These are phyloP conservation scores for Microdochium bolleyi DNA, from an alignment of 2,329 filamentous ascomycete species.

Conservation along the genomic window DNA sequence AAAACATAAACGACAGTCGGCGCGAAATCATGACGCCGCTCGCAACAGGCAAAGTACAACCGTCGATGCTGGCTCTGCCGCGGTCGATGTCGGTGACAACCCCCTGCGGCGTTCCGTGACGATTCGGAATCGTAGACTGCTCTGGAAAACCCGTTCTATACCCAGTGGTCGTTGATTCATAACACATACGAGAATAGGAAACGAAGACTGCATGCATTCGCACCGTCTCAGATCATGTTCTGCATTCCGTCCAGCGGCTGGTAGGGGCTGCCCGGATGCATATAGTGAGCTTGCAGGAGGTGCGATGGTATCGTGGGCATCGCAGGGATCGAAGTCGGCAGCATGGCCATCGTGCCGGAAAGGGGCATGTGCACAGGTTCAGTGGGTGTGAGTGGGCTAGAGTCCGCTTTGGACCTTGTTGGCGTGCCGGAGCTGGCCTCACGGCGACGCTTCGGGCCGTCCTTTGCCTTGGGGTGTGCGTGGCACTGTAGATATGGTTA, in stretches of 20 bases:
- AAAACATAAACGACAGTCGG: too few species aligned
- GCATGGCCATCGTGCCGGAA: constrained; percentile 23
- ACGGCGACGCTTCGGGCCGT: constrained; percentile 59
- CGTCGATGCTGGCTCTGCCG: background rate
- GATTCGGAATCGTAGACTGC: constrained; percentile 9
- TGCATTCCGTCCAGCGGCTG: constrained; percentile 28
- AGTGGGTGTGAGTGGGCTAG: constrained; percentile 24
- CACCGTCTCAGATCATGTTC: constrained; percentile 35
- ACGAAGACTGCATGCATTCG: constrained; percentile 2
- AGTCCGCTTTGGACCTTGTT: constrained; percentile 39
- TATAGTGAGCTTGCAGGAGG: constrained; percentile 14
- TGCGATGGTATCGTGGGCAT: constrained; percentile 12
- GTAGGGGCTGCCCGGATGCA: constrained; percentile 21
- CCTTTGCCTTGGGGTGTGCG: constrained; percentile 64
- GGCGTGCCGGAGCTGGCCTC: constrained; percentile 45
- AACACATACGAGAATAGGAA: constrained; percentile 8
- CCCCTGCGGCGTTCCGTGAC: background rate
- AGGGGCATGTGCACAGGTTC: constrained; percentile 33
- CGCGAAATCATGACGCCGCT: too few species aligned
- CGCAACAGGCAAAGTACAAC: too few species aligned
- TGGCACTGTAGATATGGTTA: constrained; percentile 46
- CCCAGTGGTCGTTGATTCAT: constrained; percentile 3
- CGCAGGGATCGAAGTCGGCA: constrained; percentile 26
- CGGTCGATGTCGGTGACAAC: background rate
- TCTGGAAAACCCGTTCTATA: constrained; percentile 9